Evolutionary conservation across 2,329 filamentous ascomycete species (phyloP).

Genomic region (Stagonosporopsis tanaceti): DNA sequence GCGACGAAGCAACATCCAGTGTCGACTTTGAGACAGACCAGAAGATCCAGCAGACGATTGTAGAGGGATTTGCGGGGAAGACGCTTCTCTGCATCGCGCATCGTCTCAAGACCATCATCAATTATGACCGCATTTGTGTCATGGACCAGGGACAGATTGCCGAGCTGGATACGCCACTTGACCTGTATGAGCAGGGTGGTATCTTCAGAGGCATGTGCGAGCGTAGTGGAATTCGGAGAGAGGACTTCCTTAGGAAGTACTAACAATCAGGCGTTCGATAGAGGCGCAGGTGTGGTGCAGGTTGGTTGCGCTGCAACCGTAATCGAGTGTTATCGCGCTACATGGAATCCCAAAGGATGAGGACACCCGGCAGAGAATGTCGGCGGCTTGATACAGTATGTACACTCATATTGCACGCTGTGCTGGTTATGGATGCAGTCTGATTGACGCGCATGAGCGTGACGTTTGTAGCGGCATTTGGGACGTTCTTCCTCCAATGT

Average conservation of each 20-base stretch:
- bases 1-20: constrained; percentile 91
- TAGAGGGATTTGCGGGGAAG: constrained; percentile 81
- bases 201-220: constrained; percentile 94
- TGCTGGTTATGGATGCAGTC: constrained; percentile 8
- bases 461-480: constrained; percentile 34
- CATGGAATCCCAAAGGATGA: constrained; percentile 4
- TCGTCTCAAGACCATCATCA: constrained; percentile 87
- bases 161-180: constrained; percentile 80
- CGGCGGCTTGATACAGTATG: constrained; percentile 20
- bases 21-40: constrained; percentile 91
- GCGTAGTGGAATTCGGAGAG: constrained; percentile 74
- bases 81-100: constrained; percentile 94
- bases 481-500: constrained; percentile 11
- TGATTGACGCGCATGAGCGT: constrained; percentile 24
- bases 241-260: constrained; percentile 53
- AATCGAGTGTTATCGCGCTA: constrained; percentile 9
- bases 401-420: constrained; percentile 25
- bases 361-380: background rate
- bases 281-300: constrained; percentile 1
- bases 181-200: constrained; percentile 75
- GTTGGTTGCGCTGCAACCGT: background rate
- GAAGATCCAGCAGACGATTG: constrained; percentile 83
- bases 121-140: constrained; percentile 94
- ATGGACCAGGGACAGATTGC: constrained; percentile 91
- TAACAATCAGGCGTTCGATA: constrained; percentile 9